These are phyloP conservation scores for Carex arenaria DNA, from an alignment of 202 grass and related monocot species.

Conservation along the genomic window DNA sequence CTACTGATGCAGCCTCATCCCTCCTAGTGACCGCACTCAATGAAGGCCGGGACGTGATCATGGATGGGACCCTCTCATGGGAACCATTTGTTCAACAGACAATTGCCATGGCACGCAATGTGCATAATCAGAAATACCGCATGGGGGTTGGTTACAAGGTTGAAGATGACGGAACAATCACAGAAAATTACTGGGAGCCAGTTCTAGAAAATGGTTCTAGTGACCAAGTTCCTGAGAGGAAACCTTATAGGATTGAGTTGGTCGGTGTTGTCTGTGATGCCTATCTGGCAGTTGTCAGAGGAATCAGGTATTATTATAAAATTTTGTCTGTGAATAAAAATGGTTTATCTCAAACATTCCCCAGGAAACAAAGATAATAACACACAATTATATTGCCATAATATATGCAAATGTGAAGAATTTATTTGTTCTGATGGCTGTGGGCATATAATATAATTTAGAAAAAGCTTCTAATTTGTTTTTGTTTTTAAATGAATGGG, in stretches of 20 bases:
- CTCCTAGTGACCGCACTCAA: conserved; percentile 74
- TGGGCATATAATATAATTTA: background rate
- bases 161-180: conserved; percentile 30
- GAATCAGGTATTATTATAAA: conserved; percentile 40
- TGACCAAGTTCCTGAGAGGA: conserved; percentile 9
- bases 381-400: background rate
- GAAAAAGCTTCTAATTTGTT: background rate
- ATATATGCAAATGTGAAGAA: background rate
- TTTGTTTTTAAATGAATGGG: background rate
- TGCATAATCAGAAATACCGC: conserved; percentile 57
- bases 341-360: background rate
- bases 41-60: conserved; percentile 72
- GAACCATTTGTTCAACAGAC: conserved; percentile 68
- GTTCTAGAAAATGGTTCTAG: conserved; percentile 16
- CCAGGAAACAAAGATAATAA: background rate
- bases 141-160: conserved; percentile 82
- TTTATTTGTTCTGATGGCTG: background rate
- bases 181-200: conserved; percentile 66
- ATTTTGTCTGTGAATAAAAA: background rate
- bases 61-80: conserved; percentile 74
- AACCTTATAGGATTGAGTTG: conserved; percentile 63
- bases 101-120: conserved; percentile 57
- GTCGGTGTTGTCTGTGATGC: conserved; percentile 71
- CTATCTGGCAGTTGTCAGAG: conserved; percentile 61
- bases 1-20: conserved; percentile 64